These are phyloP conservation scores for Biancaea sappan DNA, from an alignment of 306 rosid species.

Conservation along the genomic window DNA sequence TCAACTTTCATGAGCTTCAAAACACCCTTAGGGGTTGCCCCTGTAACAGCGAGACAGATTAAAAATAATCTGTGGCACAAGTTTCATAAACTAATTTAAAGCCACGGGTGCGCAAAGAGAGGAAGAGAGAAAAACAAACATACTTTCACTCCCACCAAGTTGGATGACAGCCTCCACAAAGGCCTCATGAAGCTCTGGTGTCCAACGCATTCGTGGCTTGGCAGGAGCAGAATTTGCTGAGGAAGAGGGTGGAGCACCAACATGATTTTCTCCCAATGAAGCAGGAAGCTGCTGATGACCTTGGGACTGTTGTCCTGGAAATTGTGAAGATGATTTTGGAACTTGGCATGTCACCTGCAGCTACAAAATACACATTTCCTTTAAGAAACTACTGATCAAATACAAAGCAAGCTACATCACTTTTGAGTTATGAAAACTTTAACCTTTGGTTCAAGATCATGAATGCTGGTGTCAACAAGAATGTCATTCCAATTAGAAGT, in stretches of 20 bases:
- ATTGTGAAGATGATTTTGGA: conserved; percentile 55
- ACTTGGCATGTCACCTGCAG: conserved; percentile 65
- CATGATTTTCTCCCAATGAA: conserved; percentile 59
- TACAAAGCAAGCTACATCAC: conserved; percentile 36
- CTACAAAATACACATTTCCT: conserved; percentile 42
- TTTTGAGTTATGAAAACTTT: conserved; percentile 28
- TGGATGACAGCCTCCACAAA: conserved; percentile 96
- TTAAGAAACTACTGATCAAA: conserved; percentile 35
- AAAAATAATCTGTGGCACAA: conserved; percentile 27
- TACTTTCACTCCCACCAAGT: conserved; percentile 99
- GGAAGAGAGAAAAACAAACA: conserved; percentile 36
- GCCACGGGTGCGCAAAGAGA: conserved; percentile 17
- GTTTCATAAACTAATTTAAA: conserved; percentile 27
- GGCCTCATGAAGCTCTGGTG: conserved; percentile 98
- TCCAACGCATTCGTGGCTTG: conserved; percentile 99
- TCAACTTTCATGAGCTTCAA: conserved; percentile 96
- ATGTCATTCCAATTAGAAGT: conserved; percentile 84
- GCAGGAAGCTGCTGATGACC: conserved; percentile 58
- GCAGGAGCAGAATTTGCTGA: conserved; percentile 62
- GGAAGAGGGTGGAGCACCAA: conserved; percentile 54
- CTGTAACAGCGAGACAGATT: conserved; percentile 41
- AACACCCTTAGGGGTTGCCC: conserved; percentile 99
- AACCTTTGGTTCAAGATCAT: conserved; percentile 91
- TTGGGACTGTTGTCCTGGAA: conserved; percentile 60
- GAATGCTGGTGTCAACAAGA: conserved; percentile 63